These are phyloP conservation scores for Alisma plantagoaquatica DNA, from an alignment of 106 monocot genomes.

Conservation along the genomic window DNA sequence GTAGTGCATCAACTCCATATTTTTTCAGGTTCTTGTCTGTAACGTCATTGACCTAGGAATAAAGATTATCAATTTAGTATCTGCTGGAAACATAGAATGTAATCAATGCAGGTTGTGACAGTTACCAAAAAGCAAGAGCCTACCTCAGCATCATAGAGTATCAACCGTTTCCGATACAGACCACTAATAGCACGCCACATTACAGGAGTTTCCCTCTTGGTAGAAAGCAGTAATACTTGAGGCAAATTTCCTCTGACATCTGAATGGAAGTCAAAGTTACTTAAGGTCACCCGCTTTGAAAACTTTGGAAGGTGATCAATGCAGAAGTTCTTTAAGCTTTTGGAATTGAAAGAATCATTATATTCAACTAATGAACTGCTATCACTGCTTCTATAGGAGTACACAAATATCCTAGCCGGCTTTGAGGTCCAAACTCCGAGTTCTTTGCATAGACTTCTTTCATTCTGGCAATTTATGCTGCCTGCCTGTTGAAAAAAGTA, in stretches of 20 bases:
- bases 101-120: too few species aligned
- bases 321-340: slow-evolving; percentile 62
- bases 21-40: slow-evolving; percentile 50
- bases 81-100: neutral
- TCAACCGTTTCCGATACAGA: slow-evolving; percentile 47
- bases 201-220: slow-evolving; percentile 76
- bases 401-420: slow-evolving; percentile 42
- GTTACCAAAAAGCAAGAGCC: neutral
- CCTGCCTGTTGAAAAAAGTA: slow-evolving; percentile 38
- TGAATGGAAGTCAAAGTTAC: slow-evolving; percentile 37
- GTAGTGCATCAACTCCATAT: slow-evolving; percentile 52
- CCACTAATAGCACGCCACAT: slow-evolving; percentile 92
- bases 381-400: slow-evolving; percentile 43
- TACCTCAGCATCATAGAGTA: slow-evolving; percentile 87
- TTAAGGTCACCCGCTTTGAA: slow-evolving; percentile 55
- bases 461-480: slow-evolving; percentile 58
- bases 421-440: slow-evolving; percentile 37
- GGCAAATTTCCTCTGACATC: slow-evolving; percentile 35
- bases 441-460: slow-evolving; percentile 62
- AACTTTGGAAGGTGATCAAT: slow-evolving; percentile 67
- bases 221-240: slow-evolving; percentile 76
- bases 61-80: neutral
- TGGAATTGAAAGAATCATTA: slow-evolving; percentile 35
- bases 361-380: slow-evolving; percentile 66
- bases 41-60: slow-evolving; percentile 60